Percentiles rank a stretch among this genome's conserved stretches.
These are phyloP conservation scores for Moricandia moricandioides DNA, from an alignment of 345 rosid species.

Conservation along the genomic window DNA sequence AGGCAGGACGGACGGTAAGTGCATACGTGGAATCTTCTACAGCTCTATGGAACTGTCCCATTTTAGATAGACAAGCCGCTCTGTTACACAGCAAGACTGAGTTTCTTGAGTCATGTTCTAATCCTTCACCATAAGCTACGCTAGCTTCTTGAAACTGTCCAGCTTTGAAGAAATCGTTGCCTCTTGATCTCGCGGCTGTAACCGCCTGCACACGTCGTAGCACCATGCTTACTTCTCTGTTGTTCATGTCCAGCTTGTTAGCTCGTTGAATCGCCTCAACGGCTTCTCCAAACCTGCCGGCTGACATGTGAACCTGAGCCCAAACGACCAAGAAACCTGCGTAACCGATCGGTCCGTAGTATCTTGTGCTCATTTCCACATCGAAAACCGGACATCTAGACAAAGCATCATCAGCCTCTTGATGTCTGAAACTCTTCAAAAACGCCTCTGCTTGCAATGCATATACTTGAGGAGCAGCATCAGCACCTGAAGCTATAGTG, in stretches of 20 bases:
- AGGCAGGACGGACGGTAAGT: slow-evolving; percentile 59
- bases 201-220: slow-evolving; percentile 53
- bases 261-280: slow-evolving; percentile 62
- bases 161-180: slow-evolving; percentile 68
- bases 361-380: slow-evolving; percentile 57
- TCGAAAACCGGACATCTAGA: slow-evolving; percentile 53
- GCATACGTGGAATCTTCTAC: slow-evolving; percentile 69
- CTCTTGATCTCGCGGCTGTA: slow-evolving; percentile 55
- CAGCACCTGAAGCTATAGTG: slow-evolving; percentile 66
- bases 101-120: slow-evolving; percentile 69
- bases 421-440: slow-evolving; percentile 60
- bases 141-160: slow-evolving; percentile 56
- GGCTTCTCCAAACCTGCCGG: slow-evolving; percentile 83
- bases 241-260: slow-evolving; percentile 58
- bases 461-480: slow-evolving; percentile 84
- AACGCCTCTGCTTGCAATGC: slow-evolving; percentile 93
- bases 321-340: slow-evolving; percentile 60
- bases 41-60: slow-evolving; percentile 66
- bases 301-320: slow-evolving; percentile 77
- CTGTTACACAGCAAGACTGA: slow-evolving; percentile 78
- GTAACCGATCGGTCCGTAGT: slow-evolving; percentile 73
- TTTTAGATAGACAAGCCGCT: slow-evolving; percentile 73
- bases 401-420: slow-evolving; percentile 68
- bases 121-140: slow-evolving; percentile 64
- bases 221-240: slow-evolving; percentile 52